These are phyloP conservation scores for Solanum hybrid DNA, from an alignment of 305 asterid species.

Conservation along the genomic window DNA sequence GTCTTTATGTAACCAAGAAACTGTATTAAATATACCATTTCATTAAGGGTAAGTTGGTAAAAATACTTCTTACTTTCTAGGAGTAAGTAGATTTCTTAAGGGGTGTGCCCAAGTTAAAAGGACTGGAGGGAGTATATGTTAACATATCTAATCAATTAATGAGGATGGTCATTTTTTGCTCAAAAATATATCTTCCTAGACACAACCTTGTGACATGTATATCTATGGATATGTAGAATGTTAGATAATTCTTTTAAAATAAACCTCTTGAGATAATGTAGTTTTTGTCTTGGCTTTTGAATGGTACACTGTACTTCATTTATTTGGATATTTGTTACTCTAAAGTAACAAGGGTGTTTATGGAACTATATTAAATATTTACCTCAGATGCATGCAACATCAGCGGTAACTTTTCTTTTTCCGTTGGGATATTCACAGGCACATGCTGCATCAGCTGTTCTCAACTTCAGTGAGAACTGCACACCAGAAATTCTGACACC, in stretches of 20 bases:
- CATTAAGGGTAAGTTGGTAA: background rate
- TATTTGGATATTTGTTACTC: background rate
- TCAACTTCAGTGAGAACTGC: slow-evolving; percentile 28
- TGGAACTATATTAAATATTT: background rate
- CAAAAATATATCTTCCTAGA: background rate
- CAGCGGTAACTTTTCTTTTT: background rate
- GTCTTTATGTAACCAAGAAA: background rate
- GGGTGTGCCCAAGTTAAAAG: background rate
- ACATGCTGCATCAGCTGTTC: slow-evolving; percentile 26
- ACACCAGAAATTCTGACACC: slow-evolving; percentile 23
- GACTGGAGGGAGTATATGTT: background rate
- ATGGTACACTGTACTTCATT: background rate
- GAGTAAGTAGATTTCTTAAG: background rate
- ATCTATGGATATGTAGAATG: background rate
- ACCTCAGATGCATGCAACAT: background rate
- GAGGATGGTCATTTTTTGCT: background rate
- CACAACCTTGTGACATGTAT: background rate
- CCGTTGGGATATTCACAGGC: slow-evolving; percentile 11
- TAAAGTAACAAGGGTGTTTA: background rate
- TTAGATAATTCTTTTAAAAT: background rate
- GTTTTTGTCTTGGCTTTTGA: background rate
- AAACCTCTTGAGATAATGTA: background rate
- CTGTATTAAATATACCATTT: background rate
- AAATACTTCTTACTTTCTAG: background rate
- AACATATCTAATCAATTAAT: background rate